These are phyloP conservation scores for Xylariaceae sp. DNA, from an alignment of 2,329 filamentous ascomycete species.

Conservation along the genomic window DNA sequence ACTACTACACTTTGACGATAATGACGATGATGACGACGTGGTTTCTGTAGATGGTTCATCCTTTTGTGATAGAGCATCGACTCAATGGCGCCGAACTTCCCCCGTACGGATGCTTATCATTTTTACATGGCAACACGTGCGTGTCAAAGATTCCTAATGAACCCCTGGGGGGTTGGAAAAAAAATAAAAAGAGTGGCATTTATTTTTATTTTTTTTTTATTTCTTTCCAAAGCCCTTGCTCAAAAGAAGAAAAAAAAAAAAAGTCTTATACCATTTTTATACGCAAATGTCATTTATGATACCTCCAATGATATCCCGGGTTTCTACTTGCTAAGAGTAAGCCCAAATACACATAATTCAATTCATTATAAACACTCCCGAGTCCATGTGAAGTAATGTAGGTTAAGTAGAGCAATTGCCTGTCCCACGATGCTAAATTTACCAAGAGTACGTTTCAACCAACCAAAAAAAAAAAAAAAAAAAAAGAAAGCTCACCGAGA, in stretches of 20 bases:
- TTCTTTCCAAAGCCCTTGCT: too few species aligned
- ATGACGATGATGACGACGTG: background rate
- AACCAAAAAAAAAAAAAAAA: too few species aligned
- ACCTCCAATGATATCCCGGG: slow-evolving; percentile 10
- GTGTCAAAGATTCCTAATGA: slow-evolving; percentile 8
- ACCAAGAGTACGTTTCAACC: too few species aligned
- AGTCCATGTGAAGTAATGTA: too few species aligned
- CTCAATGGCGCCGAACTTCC: slow-evolving; percentile 1
- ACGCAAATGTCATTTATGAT: slow-evolving; percentile 13
- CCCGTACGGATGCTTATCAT: background rate
- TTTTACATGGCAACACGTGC: background rate
- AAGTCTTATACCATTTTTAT: slow-evolving; percentile 11
- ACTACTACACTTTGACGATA: too few species aligned
- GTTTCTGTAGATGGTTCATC: slow-evolving; percentile 8
- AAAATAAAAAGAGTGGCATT: too few species aligned
- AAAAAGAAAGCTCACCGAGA: too few species aligned
- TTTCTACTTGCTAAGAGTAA: background rate
- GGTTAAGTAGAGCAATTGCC: too few species aligned
- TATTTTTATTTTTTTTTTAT: background rate
- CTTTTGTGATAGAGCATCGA: slow-evolving; percentile 8
- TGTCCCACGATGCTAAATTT: too few species aligned
- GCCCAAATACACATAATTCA: background rate
- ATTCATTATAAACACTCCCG: too few species aligned
- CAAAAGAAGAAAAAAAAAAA: background rate
- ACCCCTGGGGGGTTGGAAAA: too few species aligned